A percentile compares a stretch with the other conserved stretches of the same genome.
Conservation (phyloP, 2,329 filamentous ascomycete genomes). For the Fusarium abutilonis region DNA sequence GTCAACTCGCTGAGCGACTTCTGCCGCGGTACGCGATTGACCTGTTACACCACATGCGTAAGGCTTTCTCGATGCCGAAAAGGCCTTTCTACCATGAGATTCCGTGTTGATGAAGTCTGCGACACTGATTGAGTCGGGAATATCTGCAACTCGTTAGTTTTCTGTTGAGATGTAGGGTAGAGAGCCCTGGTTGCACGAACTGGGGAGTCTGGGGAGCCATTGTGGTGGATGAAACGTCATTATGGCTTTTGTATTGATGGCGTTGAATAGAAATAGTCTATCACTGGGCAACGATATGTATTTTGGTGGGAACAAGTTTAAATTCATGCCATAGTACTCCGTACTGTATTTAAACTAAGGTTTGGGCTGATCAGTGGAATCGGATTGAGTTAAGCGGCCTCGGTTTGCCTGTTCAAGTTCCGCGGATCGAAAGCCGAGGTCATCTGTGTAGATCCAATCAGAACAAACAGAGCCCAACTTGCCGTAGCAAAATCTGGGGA, state of each 20-base stretch:
- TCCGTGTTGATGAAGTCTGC: slow-evolving; percentile 78
- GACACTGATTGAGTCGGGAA: slow-evolving; percentile 59
- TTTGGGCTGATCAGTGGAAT: too few relatives aligned
- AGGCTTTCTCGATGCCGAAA: slow-evolving; percentile 72
- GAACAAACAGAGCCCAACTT: background rate
- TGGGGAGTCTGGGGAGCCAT: slow-evolving; percentile 22
- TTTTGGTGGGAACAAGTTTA: background rate
- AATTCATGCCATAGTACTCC: background rate
- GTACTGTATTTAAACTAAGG: background rate
- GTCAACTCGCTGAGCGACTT: slow-evolving; percentile 74
- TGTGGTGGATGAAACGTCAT: slow-evolving; percentile 25
- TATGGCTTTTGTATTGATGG: background rate
- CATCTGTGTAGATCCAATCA: slow-evolving; percentile 9
- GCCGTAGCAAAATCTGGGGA: slow-evolving; percentile 18
- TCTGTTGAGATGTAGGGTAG: background rate
- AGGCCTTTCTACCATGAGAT: slow-evolving; percentile 56
- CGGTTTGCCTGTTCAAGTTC: slow-evolving; percentile 19
- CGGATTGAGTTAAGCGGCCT: background rate
- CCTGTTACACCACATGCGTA: slow-evolving; percentile 82
- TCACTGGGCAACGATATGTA: too few relatives aligned
- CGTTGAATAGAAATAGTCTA: too few relatives aligned
- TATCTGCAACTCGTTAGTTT: background rate
- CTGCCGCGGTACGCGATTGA: slow-evolving; percentile 67
- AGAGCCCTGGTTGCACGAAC: background rate
- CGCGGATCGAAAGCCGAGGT: slow-evolving; percentile 16